Evolutionary conservation across 2,329 filamentous ascomycete genomes (phyloP).

Genomic region (Botryotinia calthae): DNA sequence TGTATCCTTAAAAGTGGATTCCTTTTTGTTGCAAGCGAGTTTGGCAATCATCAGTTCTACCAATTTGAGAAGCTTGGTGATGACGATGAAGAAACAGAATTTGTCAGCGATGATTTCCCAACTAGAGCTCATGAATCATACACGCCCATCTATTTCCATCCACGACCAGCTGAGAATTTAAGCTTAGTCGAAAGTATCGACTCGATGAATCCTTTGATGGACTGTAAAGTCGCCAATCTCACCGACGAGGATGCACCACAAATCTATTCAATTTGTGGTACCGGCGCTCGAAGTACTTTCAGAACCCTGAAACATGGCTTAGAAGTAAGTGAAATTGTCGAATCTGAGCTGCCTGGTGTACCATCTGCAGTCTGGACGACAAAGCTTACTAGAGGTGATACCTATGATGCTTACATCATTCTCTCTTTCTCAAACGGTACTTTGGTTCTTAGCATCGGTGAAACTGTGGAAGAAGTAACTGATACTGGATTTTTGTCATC

Average conservation of each 20-base stretch:
- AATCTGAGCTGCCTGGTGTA: slow-evolving; percentile 84
- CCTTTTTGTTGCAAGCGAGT: slow-evolving; percentile 87
- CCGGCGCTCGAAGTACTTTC: slow-evolving; percentile 85
- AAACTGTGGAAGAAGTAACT: slow-evolving; percentile 92
- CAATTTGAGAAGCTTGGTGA: slow-evolving; percentile 97
- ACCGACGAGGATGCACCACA: slow-evolving; percentile 92
- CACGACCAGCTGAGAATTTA: slow-evolving; percentile 75
- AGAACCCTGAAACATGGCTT: slow-evolving; percentile 89
- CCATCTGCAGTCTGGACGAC: slow-evolving; percentile 94
- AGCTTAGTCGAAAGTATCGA: slow-evolving; percentile 81
- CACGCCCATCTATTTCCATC: slow-evolving; percentile 80
- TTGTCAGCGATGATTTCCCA: slow-evolving; percentile 77
- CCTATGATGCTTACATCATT: slow-evolving; percentile 94
- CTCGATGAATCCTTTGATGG: slow-evolving; percentile 86
- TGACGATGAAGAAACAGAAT: slow-evolving; percentile 87
- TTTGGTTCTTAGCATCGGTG: slow-evolving; percentile 88
- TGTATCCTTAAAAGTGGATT: slow-evolving; percentile 96
- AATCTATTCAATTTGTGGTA: slow-evolving; percentile 89
- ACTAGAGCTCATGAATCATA: slow-evolving; percentile 70
- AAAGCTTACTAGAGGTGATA: slow-evolving; percentile 75
- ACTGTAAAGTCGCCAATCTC: slow-evolving; percentile 87
- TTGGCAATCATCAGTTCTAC: slow-evolving; percentile 91
- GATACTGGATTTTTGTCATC: slow-evolving; percentile 90
- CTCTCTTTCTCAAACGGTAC: slow-evolving; percentile 89
- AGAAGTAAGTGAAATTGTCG: slow-evolving; percentile 92